Percentiles rank a stretch among this genome's conserved stretches.
Conservation (phyloP, 2,329 filamentous ascomycete species). For the Grosmannia serpens region DNA sequence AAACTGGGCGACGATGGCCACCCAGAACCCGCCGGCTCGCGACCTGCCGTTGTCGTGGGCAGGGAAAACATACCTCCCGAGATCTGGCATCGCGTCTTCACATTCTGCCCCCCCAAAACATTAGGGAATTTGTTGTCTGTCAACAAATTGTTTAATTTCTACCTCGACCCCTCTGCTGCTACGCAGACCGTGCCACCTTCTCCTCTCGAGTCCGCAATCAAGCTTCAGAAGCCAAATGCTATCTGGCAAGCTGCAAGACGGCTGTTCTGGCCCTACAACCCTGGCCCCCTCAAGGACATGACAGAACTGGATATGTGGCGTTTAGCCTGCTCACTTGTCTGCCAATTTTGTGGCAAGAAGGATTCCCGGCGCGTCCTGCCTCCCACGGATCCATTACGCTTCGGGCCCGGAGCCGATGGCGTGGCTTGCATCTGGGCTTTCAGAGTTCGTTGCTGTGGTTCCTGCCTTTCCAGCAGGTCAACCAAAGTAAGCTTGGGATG, state of each 20-base stretch:
- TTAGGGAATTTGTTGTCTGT: conserved; percentile 55
- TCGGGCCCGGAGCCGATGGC: conserved; percentile 49
- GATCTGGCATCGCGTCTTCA: conserved; percentile 61
- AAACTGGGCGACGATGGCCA: conserved; percentile 12
- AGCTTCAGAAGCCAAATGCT: conserved; percentile 41
- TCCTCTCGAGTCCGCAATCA: conserved; percentile 16
- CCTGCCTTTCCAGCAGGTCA: conserved; percentile 49
- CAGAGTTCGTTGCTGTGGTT: conserved; percentile 51
- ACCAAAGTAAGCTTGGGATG: conserved; percentile 47
- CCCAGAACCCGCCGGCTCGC: neutral
- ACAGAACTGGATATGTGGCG: conserved; percentile 70
- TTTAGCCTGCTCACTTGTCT: conserved; percentile 49
- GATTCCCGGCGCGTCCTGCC: conserved; percentile 13
- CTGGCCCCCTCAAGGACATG: conserved; percentile 51
- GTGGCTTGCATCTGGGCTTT: conserved; percentile 63
- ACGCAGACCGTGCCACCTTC: conserved; percentile 12
- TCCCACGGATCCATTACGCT: conserved; percentile 36
- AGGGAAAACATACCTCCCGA: conserved; percentile 39
- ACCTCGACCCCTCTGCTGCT: conserved; percentile 33
- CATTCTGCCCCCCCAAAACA: conserved; percentile 49
- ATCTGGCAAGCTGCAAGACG: conserved; percentile 64
- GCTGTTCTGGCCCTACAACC: conserved; percentile 53
- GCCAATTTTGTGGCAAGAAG: conserved; percentile 54
- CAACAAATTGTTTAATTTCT: conserved; percentile 54
- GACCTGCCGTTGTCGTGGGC: conserved; percentile 7